Evolutionary conservation across 139 green algal genomes (phyloP).

Genomic region (Volvox africanus): DNA sequence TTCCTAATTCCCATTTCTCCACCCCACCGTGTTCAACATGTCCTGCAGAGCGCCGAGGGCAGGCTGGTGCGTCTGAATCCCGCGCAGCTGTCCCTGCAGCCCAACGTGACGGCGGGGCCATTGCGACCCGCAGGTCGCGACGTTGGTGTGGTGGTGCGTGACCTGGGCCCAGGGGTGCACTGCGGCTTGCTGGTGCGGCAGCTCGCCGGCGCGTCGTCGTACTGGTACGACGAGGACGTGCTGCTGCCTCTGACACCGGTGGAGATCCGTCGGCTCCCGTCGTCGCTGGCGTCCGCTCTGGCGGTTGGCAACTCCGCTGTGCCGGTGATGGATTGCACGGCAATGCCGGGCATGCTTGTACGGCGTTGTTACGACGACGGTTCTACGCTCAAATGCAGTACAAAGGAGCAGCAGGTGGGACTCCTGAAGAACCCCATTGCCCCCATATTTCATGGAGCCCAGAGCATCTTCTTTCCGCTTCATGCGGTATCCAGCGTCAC

Average conservation of each 20-base stretch:
- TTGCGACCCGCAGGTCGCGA: slow-evolving; percentile 26
- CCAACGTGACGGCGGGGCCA: neutral
- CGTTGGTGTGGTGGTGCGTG: slow-evolving; percentile 57
- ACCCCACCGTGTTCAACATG: too few relatives aligned
- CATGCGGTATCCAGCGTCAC: too few relatives aligned
- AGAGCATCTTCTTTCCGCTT: too few relatives aligned
- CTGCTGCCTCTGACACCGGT: slow-evolving; percentile 32
- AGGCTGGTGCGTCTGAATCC: slow-evolving; percentile 23
- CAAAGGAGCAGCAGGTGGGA: slow-evolving; percentile 42
- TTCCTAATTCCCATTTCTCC: too few relatives aligned
- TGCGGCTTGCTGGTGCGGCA: slow-evolving; percentile 53
- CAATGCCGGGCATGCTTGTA: slow-evolving; percentile 40
- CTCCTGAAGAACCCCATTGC: too few relatives aligned
- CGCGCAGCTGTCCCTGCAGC: slow-evolving; percentile 11
- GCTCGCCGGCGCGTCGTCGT: neutral
- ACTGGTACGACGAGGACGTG: slow-evolving; percentile 46
- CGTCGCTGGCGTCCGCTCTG: slow-evolving; percentile 10
- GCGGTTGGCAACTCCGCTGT: neutral
- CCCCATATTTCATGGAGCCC: too few relatives aligned
- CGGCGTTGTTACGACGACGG: slow-evolving; percentile 45
- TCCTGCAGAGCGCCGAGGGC: slow-evolving; percentile 28
- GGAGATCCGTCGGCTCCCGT: slow-evolving; percentile 30
- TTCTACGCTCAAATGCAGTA: slow-evolving; percentile 15
- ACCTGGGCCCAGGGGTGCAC: slow-evolving; percentile 54
- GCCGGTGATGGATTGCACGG: slow-evolving; percentile 43